Conservation (phyloP, 1,139 yeast species). For the Sugiyamaella pinicola region DNA sequence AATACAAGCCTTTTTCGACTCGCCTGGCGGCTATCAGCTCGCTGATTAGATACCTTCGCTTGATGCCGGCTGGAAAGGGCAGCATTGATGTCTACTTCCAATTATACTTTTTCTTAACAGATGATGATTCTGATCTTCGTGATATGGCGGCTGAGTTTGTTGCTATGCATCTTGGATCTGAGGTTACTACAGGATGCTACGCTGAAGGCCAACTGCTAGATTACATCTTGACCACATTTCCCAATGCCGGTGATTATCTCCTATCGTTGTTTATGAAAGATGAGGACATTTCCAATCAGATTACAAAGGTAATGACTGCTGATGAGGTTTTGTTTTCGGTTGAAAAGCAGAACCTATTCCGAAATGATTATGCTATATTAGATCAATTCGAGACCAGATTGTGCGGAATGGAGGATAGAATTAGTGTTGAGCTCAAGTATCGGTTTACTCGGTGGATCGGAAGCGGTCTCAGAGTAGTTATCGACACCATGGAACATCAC, state of each 20-base stretch:
- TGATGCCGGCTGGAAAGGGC: constrained; percentile 1
- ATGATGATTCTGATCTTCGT: constrained; percentile 56
- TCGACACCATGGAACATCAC: constrained; percentile 17
- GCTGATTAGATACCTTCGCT: constrained; percentile 40
- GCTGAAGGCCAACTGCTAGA: constrained; percentile 36
- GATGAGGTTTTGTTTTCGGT: constrained; percentile 49
- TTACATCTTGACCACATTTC: neutral
- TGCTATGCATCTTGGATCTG: constrained; percentile 30
- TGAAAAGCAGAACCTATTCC: constrained; percentile 56
- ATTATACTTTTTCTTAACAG: constrained; percentile 51
- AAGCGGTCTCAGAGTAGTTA: constrained; percentile 23
- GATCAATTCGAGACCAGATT: constrained; percentile 4
- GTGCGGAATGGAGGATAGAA: neutral
- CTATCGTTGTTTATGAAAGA: neutral
- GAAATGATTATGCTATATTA: constrained; percentile 39
- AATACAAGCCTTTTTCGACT: constrained; percentile 49
- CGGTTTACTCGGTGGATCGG: constrained; percentile 22
- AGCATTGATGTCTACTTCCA: constrained; percentile 33
- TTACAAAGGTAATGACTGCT: constrained; percentile 27
- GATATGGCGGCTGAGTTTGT: constrained; percentile 32
- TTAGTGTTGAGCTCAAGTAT: neutral
- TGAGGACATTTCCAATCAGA: constrained; percentile 18
- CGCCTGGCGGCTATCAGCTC: constrained; percentile 55
- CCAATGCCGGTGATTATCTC: neutral
- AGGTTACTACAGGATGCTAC: constrained; percentile 38